phyloP scores from a whole-genome alignment of 306 rosid species.

The Lathyrus oleraceus region DNA sequence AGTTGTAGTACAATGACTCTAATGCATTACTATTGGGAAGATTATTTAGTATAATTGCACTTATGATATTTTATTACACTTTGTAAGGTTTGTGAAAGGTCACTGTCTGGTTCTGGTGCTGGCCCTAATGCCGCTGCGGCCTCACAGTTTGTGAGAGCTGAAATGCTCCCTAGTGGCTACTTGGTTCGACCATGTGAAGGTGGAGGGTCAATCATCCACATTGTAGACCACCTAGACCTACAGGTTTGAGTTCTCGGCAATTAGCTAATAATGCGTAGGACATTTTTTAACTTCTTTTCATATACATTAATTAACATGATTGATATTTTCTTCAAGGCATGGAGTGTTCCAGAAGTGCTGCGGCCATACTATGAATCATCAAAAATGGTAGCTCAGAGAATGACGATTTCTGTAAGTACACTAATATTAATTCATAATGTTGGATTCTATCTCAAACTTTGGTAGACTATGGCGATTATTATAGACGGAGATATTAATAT shows the following conservation, averaged over 20 bases:
- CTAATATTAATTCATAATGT: background rate
- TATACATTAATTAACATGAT: slow-evolving; percentile 24
- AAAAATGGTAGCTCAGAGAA: slow-evolving; percentile 81
- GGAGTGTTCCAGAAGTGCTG: slow-evolving; percentile 98
- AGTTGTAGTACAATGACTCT: background rate
- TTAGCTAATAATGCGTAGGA: background rate
- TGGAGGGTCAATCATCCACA: slow-evolving; percentile 96
- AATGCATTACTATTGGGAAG: background rate
- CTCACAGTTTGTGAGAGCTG: slow-evolving; percentile 80
- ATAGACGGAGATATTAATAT: slow-evolving; percentile 31
- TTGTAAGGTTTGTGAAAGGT: slow-evolving; percentile 90
- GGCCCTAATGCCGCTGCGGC: slow-evolving; percentile 81
- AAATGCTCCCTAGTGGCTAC: slow-evolving; percentile 96
- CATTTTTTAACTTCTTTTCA: background rate
- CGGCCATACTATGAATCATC: slow-evolving; percentile 96
- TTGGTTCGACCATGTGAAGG: slow-evolving; percentile 98
- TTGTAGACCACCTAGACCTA: slow-evolving; percentile 93
- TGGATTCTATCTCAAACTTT: background rate
- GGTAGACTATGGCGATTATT: background rate
- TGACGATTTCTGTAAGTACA: slow-evolving; percentile 83
- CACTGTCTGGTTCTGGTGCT: slow-evolving; percentile 91
- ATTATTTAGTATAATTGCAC: background rate
- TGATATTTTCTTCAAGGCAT: slow-evolving; percentile 55
- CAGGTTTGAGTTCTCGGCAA: slow-evolving; percentile 59
- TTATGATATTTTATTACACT: slow-evolving; percentile 19